Percentiles rank a stretch among this genome's conserved stretches.
Evolutionary conservation across 2,329 filamentous ascomycete genomes (phyloP).

Genomic region (Trichophyton mentagrophytes): DNA sequence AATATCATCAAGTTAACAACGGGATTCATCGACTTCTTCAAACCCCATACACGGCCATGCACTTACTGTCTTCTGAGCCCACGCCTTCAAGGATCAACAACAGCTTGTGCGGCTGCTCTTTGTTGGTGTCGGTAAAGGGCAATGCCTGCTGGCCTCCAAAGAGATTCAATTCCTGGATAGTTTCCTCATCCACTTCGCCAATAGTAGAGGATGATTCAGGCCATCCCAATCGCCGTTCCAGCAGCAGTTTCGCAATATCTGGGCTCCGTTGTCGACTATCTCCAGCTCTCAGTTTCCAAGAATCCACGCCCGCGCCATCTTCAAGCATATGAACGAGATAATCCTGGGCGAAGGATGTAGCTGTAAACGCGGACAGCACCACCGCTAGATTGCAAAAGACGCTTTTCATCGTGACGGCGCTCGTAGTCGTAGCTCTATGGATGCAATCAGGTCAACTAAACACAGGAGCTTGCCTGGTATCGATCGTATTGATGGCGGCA

Average conservation of each 20-base stretch:
- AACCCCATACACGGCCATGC: background rate
- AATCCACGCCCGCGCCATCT: background rate
- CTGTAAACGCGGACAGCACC: conserved; percentile 8
- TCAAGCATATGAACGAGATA: conserved; percentile 25
- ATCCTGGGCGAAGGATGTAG: conserved; percentile 15
- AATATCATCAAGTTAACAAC: background rate
- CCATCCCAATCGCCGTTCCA: conserved; percentile 38
- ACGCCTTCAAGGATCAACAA: conserved; percentile 42
- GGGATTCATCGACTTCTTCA: background rate
- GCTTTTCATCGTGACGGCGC: conserved; percentile 11
- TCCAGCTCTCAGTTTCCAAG: conserved; percentile 9
- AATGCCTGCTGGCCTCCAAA: conserved; percentile 44
- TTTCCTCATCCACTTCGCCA: conserved; percentile 32
- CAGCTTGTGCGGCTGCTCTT: conserved; percentile 18
- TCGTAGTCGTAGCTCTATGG: background rate
- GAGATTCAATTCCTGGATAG: conserved; percentile 45
- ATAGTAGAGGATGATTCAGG: conserved; percentile 34
- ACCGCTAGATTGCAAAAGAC: conserved; percentile 10
- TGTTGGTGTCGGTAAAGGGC: conserved; percentile 36
- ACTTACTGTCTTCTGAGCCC: conserved; percentile 46
- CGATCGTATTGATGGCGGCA: background rate
- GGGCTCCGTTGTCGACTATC: conserved; percentile 13
- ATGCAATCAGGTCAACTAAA: no score
- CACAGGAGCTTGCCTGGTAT: background rate
- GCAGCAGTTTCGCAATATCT: conserved; percentile 26